These are phyloP conservation scores for Botryosphaeria dothidea DNA, from an alignment of 2,329 filamentous ascomycete genomes.

Conservation along the genomic window DNA sequence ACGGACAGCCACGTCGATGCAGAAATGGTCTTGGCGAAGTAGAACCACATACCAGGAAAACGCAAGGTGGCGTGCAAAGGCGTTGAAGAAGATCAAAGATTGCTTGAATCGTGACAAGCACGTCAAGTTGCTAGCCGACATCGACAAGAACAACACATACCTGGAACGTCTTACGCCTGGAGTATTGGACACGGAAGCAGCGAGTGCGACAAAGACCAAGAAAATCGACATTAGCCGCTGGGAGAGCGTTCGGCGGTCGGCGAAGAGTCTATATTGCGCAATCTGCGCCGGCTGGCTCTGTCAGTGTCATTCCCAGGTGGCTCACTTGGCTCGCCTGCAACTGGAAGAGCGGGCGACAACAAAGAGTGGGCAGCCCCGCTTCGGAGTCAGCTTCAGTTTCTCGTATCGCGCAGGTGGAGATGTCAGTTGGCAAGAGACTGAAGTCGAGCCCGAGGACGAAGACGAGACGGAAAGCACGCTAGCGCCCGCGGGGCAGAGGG, in stretches of 20 bases:
- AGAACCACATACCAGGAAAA: neutral
- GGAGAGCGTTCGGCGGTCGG: neutral
- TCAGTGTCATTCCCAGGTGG: neutral
- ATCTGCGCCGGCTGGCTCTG: constrained; percentile 11
- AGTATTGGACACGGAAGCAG: neutral
- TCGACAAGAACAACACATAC: neutral
- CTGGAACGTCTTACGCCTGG: constrained; percentile 2
- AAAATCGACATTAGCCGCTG: constrained; percentile 2
- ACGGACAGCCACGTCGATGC: neutral
- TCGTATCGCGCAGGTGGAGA: neutral
- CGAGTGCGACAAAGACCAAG: neutral
- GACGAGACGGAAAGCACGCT: neutral
- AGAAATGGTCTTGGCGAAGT: neutral
- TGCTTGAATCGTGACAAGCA: neutral
- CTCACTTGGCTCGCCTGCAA: neutral
- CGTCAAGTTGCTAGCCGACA: neutral
- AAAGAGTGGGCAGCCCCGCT: neutral
- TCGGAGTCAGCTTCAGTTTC: neutral
- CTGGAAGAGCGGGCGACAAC: neutral
- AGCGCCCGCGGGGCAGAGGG: neutral
- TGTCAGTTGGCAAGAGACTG: neutral
- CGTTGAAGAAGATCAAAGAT: neutral
- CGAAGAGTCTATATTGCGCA: constrained; percentile 3
- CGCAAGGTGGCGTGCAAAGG: neutral
- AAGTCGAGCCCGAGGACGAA: neutral